Conservation (phyloP, 352 stramenopile genomes). For the Pythium angustatum region DNA sequence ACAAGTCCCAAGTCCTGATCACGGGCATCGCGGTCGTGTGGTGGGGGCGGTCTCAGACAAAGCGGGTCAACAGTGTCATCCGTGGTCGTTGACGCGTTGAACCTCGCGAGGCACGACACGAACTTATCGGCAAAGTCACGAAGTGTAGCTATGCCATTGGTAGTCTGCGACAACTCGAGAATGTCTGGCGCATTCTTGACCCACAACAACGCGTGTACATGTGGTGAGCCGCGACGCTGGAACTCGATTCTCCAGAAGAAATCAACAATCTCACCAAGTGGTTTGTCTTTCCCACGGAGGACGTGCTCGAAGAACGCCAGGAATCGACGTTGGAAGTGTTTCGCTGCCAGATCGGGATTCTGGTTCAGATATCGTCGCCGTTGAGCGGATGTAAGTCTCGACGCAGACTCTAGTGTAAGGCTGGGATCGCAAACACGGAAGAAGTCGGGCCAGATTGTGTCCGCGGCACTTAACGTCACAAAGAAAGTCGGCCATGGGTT, state of each 20-base stretch:
- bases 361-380: not conserved
- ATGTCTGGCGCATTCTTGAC: slow-evolving; percentile 23
- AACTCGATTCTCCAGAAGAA: slow-evolving; percentile 35
- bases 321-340: slow-evolving; percentile 31
- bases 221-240: slow-evolving; percentile 26
- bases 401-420: not conserved
- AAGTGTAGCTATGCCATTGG: not conserved
- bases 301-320: slow-evolving; percentile 24
- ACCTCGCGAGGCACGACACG: slow-evolving; percentile 6
- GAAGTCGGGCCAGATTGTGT: slow-evolving; percentile 34
- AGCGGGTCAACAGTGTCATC: slow-evolving; percentile 9
- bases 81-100: not conserved
- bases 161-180: slow-evolving; percentile 12
- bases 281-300: slow-evolving; percentile 3
- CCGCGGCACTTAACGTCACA: slow-evolving; percentile 33
- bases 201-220: slow-evolving; percentile 31
- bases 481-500: slow-evolving; percentile 26
- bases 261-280: slow-evolving; percentile 28
- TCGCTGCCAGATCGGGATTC: not conserved
- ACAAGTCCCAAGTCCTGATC: not conserved
- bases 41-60: slow-evolving; percentile 5
- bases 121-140: not conserved
- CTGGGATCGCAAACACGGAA: slow-evolving; percentile 13
- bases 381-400: not conserved
- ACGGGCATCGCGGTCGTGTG: not conserved